These are phyloP conservation scores for Epichloe brachyelytri DNA, from an alignment of 2,329 filamentous ascomycete genomes.

Conservation along the genomic window DNA sequence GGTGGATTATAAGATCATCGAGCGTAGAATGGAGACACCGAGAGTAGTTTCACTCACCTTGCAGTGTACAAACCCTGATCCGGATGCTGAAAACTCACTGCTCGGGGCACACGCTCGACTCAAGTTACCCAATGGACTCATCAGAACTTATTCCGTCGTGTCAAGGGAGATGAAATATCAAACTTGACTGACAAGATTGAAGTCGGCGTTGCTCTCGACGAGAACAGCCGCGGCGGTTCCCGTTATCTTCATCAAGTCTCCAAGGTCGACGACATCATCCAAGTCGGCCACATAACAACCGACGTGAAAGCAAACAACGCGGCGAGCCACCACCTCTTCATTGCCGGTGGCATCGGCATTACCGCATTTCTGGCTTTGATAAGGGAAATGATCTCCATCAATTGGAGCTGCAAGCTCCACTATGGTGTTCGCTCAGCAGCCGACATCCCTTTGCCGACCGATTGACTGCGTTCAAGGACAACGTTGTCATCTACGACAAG, in stretches of 20 bases:
- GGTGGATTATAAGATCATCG: conserved; percentile 33
- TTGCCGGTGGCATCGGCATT: conserved; percentile 52
- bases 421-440: conserved; percentile 40
- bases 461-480: conserved; percentile 27
- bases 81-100: conserved; percentile 22
- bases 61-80: conserved; percentile 27
- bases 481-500: conserved; percentile 39
- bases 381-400: conserved; percentile 26
- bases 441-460: conserved; percentile 41
- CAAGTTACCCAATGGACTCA: conserved; percentile 40
- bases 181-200: conserved; percentile 35
- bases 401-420: conserved; percentile 41
- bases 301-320: conserved; percentile 31
- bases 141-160: conserved; percentile 49
- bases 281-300: conserved; percentile 35
- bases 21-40: conserved; percentile 37
- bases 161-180: conserved; percentile 11
- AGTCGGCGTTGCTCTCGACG: conserved; percentile 44
- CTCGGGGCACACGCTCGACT: conserved; percentile 43
- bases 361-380: conserved; percentile 48
- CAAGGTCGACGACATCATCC: conserved; percentile 34
- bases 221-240: conserved; percentile 46
- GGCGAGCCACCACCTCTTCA: conserved; percentile 47
- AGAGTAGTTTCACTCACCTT: conserved; percentile 39
- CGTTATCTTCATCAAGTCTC: conserved; percentile 39